Conservation (phyloP, 805 yeast species). For the Saitoella complicata region DNA sequence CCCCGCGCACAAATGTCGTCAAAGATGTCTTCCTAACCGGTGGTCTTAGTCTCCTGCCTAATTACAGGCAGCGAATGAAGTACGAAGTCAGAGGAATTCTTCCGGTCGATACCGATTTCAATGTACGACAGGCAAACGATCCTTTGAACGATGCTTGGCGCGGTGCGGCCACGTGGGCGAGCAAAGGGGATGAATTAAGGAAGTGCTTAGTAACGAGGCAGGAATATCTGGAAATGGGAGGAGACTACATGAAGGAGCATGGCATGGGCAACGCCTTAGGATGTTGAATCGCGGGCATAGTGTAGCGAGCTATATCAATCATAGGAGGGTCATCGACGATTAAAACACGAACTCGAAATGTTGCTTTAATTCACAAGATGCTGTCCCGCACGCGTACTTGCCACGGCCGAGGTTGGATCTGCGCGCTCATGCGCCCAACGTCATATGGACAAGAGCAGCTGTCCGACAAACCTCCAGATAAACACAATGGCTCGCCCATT, state of each 20-base stretch:
- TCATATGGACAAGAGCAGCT: too few relatives aligned
- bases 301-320: too few relatives aligned
- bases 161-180: conserved; percentile 78
- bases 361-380: too few relatives aligned
- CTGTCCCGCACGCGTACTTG: too few relatives aligned
- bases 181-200: conserved; percentile 27
- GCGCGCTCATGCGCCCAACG: too few relatives aligned
- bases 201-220: conserved; percentile 39
- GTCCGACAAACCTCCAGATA: too few relatives aligned
- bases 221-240: conserved; percentile 79
- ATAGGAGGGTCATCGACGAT: too few relatives aligned
- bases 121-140: conserved; percentile 46
- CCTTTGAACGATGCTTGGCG: conserved; percentile 78
- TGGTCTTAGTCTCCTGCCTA: conserved; percentile 53
- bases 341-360: too few relatives aligned
- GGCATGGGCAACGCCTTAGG: conserved; percentile 42
- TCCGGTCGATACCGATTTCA: conserved; percentile 49
- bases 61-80: conserved; percentile 49
- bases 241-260: conserved; percentile 79
- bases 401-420: too few relatives aligned
- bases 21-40: conserved; percentile 69
- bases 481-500: too few relatives aligned
- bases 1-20: conserved; percentile 30
- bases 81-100: conserved; percentile 53
- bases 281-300: too few relatives aligned